Evolutionary conservation across 495 filamentous ascomycete genomes (phyloP), one percentile per base, ranked within the genome.

Genomic region (Saxophila tyrrhenica): DNA sequence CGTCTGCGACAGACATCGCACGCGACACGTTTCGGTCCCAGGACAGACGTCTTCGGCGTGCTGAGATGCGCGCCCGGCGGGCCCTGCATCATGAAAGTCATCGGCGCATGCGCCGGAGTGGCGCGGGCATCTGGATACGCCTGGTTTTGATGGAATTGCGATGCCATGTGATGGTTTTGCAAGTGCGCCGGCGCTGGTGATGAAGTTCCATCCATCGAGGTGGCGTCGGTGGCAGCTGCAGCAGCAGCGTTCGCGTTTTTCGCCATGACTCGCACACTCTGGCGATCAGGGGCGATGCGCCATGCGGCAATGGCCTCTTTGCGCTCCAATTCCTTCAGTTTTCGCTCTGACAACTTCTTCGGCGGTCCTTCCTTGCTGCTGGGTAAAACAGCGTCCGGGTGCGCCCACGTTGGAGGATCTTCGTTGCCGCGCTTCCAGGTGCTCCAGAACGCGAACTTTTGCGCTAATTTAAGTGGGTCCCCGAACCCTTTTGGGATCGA

Each of bases 361-460:
- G 66, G 59, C 1, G 44, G 58, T 8, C 52, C 57, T 23, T 55
- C 51, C 25, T 58, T 57, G n/a, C 21, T 48, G 32, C 61, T 64
- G n/a, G 63, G 58, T 16, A 68, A 50, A 1, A 53, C 44, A 13
- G 60, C 53, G 43, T 73, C 66, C 8, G 66, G 69, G 52, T 70
- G 61, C 22, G 79, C 83, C 84, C 84, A 87, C 51, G 76, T 70
- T 25, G 84, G 79, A 23, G 84, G 77, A 48, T 69, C 70, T 59
- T 86, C 84, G 57, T 83, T 82, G 2, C 83, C 84, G 48, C 81
- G 81, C 61, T 87, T 87, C 83, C 83, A 86, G 21, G 82, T 76
- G 39, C 77, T 77, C 84, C 84, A 87, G 20, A 84, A 73, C 2
- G 81, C 83, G 57, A 87, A 86, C 22, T 56, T 76, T 51, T 79